A percentile compares a stretch with the other conserved stretches of the same genome.
Evolutionary conservation across 208 protist genomes (phyloP).

Genomic region (Leishmania lainsoni): DNA sequence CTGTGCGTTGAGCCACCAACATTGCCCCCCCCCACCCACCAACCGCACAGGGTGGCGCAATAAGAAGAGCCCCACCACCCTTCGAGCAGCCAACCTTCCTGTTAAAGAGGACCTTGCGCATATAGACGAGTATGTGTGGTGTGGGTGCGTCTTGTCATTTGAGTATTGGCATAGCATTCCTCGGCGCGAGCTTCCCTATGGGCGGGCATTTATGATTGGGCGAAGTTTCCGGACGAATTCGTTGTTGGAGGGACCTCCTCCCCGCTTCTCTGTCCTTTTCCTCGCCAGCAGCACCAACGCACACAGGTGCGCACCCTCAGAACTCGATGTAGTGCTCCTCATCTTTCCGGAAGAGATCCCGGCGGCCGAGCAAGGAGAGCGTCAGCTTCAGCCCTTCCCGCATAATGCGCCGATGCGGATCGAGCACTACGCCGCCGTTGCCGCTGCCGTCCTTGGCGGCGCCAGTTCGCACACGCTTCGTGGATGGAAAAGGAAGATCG

Average conservation of each 20-base stretch:
- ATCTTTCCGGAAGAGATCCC: slow-evolving; percentile 52
- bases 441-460: neutral
- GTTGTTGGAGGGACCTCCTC: neutral
- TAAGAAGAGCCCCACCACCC: neutral
- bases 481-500: neutral
- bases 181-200: neutral
- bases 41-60: neutral
- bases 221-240: neutral
- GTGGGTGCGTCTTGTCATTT: neutral
- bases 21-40: neutral
- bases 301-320: slow-evolving; percentile 24
- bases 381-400: slow-evolving; percentile 60
- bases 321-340: slow-evolving; percentile 79
- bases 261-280: neutral
- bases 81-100: neutral
- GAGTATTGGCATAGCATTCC: neutral
- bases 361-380: slow-evolving; percentile 67
- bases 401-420: slow-evolving; percentile 49
- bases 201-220: neutral
- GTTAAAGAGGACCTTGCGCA: neutral
- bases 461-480: slow-evolving; percentile 13
- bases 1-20: neutral
- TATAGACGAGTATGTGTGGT: neutral
- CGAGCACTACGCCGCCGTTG: slow-evolving; percentile 15
- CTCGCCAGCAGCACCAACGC: neutral